phyloP scores from a whole-genome alignment of 2,329 filamentous ascomycete species.

The Macrophomina phaseolina region DNA sequence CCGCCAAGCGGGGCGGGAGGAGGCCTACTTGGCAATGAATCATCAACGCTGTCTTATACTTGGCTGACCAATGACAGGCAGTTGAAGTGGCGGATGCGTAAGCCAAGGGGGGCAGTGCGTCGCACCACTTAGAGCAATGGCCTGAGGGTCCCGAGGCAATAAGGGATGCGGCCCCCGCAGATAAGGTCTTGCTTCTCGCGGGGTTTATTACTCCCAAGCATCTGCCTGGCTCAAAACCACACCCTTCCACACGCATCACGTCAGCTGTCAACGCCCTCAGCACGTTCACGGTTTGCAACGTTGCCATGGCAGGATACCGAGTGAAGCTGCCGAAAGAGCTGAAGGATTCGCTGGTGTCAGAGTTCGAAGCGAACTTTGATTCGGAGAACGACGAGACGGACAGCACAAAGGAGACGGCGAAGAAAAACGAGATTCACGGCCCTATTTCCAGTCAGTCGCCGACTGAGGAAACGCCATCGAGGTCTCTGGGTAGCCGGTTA shows the following conservation, averaged over 20 bases:
- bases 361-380: constrained; percentile 2
- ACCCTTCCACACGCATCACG: neutral
- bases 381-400: neutral
- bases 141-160: neutral
- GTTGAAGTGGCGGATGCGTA: neutral
- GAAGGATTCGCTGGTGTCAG: neutral
- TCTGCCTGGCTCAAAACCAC: neutral
- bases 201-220: too few species aligned
- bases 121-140: neutral
- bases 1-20: constrained; percentile 9
- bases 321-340: constrained; percentile 8
- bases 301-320: neutral
- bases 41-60: neutral
- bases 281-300: rapidly evolving
- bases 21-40: constrained; percentile 6
- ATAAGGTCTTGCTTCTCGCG: neutral
- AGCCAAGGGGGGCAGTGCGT: constrained; percentile 18
- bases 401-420: neutral
- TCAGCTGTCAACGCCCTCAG: too few species aligned
- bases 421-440: neutral
- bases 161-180: neutral
- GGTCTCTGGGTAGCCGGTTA: neutral
- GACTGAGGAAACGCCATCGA: neutral
- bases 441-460: neutral
- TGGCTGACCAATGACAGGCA: neutral